phyloP scores from a whole-genome alignment of 192 early-diverging fungal genomes.

The Endogone sp. region DNA sequence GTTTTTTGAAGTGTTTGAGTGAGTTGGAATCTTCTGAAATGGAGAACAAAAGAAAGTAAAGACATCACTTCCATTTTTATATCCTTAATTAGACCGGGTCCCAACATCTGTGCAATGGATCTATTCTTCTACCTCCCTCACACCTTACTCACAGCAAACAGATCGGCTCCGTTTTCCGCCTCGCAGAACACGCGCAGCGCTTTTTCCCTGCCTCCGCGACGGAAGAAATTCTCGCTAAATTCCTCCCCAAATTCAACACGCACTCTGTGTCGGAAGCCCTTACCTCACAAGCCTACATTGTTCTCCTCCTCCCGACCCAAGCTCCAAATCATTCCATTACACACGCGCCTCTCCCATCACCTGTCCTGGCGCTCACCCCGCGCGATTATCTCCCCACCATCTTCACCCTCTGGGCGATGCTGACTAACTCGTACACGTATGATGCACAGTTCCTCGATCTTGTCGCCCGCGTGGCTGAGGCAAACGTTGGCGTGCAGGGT shows the following conservation, averaged over 20 bases:
- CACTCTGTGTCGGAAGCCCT: constrained; percentile 60
- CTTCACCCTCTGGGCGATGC: constrained; percentile 79
- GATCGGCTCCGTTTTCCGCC: constrained; percentile 38
- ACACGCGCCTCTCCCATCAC: constrained; percentile 3
- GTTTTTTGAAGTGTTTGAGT: background rate
- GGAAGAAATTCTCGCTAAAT: constrained; percentile 70
- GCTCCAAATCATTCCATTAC: constrained; percentile 12
- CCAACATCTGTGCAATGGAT: background rate
- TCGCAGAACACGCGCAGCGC: constrained; percentile 48
- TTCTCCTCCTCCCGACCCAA: constrained; percentile 65
- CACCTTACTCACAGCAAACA: constrained; percentile 37
- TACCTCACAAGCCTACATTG: constrained; percentile 52
- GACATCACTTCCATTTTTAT: background rate
- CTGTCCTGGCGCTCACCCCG: constrained; percentile 28
- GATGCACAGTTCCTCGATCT: constrained; percentile 72
- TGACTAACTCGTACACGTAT: constrained; percentile 51
- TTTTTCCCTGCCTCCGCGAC: constrained; percentile 68
- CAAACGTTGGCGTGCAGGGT: constrained; percentile 34
- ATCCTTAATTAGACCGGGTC: background rate
- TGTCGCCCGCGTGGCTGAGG: constrained; percentile 61
- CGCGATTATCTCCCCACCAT: constrained; percentile 75
- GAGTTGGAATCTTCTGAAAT: constrained; percentile 4
- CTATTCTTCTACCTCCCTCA: constrained; percentile 1
- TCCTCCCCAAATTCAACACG: constrained; percentile 70
- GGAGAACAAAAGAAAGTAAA: background rate